Base-by-base conservation (phyloP, 306 rosid genomes). In the Vigna trinervia region DNA sequence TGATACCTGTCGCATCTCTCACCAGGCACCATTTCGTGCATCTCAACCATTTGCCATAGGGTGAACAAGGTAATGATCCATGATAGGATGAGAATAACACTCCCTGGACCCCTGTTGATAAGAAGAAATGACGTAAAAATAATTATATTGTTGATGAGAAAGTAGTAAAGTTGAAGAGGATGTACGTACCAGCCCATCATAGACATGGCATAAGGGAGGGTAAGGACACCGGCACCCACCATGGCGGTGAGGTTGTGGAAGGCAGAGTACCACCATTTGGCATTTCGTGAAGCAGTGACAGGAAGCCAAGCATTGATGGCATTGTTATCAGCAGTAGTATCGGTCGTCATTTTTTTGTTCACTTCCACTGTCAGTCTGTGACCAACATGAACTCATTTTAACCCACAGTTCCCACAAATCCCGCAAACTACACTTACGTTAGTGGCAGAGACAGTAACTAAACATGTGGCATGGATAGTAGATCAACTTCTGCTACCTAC, bases 221-320 rank as follows among this genome's bases (percentile, higher is more conserved):
- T 85, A 52, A 94, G 98, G 36, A 94, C 97, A 1, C 98, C 98
- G 0, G 98, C 98, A 2, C 98, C 98, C 8, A 92, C 98, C 98
- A 92, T 94, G 79, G 98, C 96, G 0, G 98, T 94, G 84, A 90
- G 89, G 63, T 94, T 94, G 84, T 94, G 98, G 77, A 90, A 94
- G 57, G 98, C 93, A 0, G 98, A 90, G 63, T 85, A 91, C 98
- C 97, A 90, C 98, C 98, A 94, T 84, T 94, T 94, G 4, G 94
- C 98, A 22, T 90, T 85, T 51, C 98, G 81, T 0, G 94, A 83
- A 10, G 94, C 87, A 14, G 98, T 90, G 50, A 94, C 71, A 1
- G 41, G 41, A 36, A 36, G 41, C 41, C 41, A 36, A 5, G 6
- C 41, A 94, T 91, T 85, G 9, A 94, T 80, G 12, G 54, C 66